Base-by-base conservation (phyloP, 148 eudicot genomes). In the Silene conica region DNA sequence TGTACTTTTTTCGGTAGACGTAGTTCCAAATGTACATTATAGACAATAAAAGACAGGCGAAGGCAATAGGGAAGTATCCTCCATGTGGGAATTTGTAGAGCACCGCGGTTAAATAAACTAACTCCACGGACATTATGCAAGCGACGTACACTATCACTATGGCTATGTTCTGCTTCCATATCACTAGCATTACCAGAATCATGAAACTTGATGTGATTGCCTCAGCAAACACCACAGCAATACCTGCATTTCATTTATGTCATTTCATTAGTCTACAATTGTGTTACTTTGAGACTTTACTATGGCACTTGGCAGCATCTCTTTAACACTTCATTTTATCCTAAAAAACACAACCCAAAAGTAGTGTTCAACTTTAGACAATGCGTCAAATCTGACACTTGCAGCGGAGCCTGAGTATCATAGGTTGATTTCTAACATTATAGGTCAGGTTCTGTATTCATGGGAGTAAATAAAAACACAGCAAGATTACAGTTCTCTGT, bases 41-140 rank as follows among this genome's bases (percentile, higher is more conserved):
- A 1, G 65, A 20, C 82, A 88, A 82, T 19, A 88, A 56, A 14
- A 81, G 21, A 31, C 82, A 11, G 0, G 90, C 81, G 20, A 90
- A 81, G 16, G 87, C 86, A 4, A 88, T 28, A 0, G 92, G 96
- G 5, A 90, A 78, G 70, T 88, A 88, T 0, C 90, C 89, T 4
- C 96, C 96, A 26, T 85, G 79, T 12, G 81, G 77, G 60, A 90
- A 88, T 61, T 90, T 90, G 87, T 87, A 88, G 21, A 86, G 83
- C n/a, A 90, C 90, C 0, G 96, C 73, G 20, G 86, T 90, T 23
- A 88, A 20, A 59, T 88, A 90, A 18, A 78, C 14, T 0, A 83
- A 46, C 80, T 90, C 95, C 0, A 82, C 68, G 0, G 82, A 59
- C 65, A 80, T 81, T 52, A 90, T 83, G 63, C 79, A 84, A 48